Percentiles rank a stretch among this genome's conserved stretches.
These are phyloP conservation scores for Pseudomonodictys pantanalensis DNA, from an alignment of 495 filamentous ascomycete species.

Conservation along the genomic window DNA sequence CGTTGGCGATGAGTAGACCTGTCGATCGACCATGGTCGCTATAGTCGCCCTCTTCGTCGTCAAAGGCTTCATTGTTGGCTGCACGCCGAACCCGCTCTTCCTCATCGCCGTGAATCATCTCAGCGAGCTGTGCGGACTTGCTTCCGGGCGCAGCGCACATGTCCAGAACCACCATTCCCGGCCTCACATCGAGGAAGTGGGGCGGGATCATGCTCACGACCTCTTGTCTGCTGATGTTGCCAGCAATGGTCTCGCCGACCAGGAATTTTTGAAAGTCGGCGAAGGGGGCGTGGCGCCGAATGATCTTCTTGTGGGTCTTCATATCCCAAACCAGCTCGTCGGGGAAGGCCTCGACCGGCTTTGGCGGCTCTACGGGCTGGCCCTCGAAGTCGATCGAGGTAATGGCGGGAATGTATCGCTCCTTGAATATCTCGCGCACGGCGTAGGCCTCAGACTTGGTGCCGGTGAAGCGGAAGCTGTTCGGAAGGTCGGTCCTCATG, in stretches of 20 bases:
- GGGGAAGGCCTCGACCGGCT: conserved; percentile 83
- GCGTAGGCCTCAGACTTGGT: conserved; percentile 57
- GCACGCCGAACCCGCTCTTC: conserved; percentile 70
- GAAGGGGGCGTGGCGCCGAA: conserved; percentile 88
- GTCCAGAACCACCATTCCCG: conserved; percentile 89
- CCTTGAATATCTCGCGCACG: conserved; percentile 78
- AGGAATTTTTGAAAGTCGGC: conserved; percentile 94
- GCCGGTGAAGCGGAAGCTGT: conserved; percentile 89
- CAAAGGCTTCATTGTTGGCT: conserved; percentile 41
- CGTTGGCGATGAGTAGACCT: conserved; percentile 90
- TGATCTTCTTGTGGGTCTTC: conserved; percentile 90
- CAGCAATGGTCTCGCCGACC: conserved; percentile 94
- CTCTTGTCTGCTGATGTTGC: conserved; percentile 96
- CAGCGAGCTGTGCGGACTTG: conserved; percentile 92
- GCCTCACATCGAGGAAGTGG: conserved; percentile 81
- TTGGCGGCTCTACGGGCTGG: conserved; percentile 72
- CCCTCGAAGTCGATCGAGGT: conserved; percentile 75
- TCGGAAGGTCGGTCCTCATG: conserved; percentile 78
- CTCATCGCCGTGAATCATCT: conserved; percentile 89
- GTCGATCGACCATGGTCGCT: conserved; percentile 81
- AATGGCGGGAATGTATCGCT: conserved; percentile 88
- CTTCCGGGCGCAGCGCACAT: conserved; percentile 95
- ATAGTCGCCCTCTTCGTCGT: conserved; percentile 55
- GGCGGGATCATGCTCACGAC: conserved; percentile 98
- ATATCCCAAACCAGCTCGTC: conserved; percentile 92